Base-by-base conservation (phyloP, 768 basidiomycete species). In the Psilocybe azurescens region DNA sequence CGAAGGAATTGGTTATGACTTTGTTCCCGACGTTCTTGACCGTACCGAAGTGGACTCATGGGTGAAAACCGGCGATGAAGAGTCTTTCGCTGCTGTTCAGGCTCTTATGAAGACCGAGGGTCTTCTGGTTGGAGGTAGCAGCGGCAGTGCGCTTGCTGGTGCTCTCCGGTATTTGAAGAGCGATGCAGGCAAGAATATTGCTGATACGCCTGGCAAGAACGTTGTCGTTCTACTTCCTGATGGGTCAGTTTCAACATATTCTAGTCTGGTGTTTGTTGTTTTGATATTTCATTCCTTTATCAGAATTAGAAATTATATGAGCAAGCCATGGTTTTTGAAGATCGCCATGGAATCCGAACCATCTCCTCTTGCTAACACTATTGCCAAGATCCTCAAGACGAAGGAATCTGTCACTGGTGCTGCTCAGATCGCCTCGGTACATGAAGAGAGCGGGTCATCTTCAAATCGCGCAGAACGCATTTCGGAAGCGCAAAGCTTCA, bases 1-100 rank as follows among this genome's bases (percentile, higher is more conserved):
- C 20, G 97, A 99, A 73, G 97, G 97, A n/a, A 99, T 98, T 57
- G 97, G 97, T 29, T 95, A 95, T 67, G 94, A 97, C 74, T 97
- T 97, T 71, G 72, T 97, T 49, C 96, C 97, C 0, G 85, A 92
- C 47, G 96, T 96, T 1, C 83, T 98, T 44, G 87, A 89, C 39
- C 91, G 90, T 52, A 67, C 65, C 0, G 81, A 86, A 30, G 79
- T 99, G 53, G 85, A 95, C 69, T 61, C 71, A n/a, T 95, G 93
- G 97, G 74, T 94, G 63, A 99, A 98, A 83, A 89, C 90, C 0
- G 79, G 77, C 1, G 97, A 99, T 67, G 81, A 89, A 2, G 91
- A 93, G 48, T 83, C 95, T 0, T 97, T 95, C 68, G 81, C 80
- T 8, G 88, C 89, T 14, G 90, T 94, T 6, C 82, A 89, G 61